phyloP scores from a whole-genome alignment of 495 filamentous ascomycete genomes.

The Penicillium pancosmium region DNA sequence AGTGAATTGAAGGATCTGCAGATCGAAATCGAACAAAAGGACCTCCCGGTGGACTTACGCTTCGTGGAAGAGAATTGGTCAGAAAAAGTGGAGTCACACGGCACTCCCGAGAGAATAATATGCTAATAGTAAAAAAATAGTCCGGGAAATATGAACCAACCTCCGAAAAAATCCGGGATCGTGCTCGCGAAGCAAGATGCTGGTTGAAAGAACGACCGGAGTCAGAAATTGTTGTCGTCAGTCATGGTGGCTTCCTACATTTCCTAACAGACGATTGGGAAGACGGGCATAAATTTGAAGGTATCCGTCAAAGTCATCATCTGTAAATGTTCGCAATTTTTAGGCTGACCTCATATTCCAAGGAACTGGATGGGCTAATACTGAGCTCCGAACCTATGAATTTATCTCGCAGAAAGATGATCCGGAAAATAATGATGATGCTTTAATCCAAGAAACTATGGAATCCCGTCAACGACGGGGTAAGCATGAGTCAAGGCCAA shows the following conservation, averaged over 20 bases:
- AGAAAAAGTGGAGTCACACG: slow-evolving; percentile 44
- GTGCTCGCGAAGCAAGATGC: slow-evolving; percentile 58
- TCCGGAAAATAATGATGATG: slow-evolving; percentile 36
- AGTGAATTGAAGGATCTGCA: slow-evolving; percentile 46
- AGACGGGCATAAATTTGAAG: slow-evolving; percentile 47
- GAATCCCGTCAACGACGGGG: slow-evolving; percentile 58
- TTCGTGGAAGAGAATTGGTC: slow-evolving; percentile 61
- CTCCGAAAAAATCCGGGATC: slow-evolving; percentile 50
- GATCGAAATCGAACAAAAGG: slow-evolving; percentile 54
- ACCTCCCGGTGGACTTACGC: slow-evolving; percentile 56
- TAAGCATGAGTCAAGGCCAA: slow-evolving; percentile 9
- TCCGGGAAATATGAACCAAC: slow-evolving; percentile 53
- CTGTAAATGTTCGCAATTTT: not conserved
- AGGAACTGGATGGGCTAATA: slow-evolving; percentile 78
- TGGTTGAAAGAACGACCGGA: slow-evolving; percentile 56
- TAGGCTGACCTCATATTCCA: not conserved
- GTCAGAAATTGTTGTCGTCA: slow-evolving; percentile 61
- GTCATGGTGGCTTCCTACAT: slow-evolving; percentile 63
- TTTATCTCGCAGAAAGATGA: slow-evolving; percentile 48
- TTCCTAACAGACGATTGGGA: slow-evolving; percentile 77
- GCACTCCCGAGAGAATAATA: not conserved
- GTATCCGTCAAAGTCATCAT: slow-evolving; percentile 27
- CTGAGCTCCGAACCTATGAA: slow-evolving; percentile 68
- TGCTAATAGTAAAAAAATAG: slow-evolving; percentile 10
- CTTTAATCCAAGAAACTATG: slow-evolving; percentile 55